Percentiles rank a stretch among this genome's conserved stretches.
Conservation (phyloP, 257 asterid genomes). For the Cordia subcordata region DNA sequence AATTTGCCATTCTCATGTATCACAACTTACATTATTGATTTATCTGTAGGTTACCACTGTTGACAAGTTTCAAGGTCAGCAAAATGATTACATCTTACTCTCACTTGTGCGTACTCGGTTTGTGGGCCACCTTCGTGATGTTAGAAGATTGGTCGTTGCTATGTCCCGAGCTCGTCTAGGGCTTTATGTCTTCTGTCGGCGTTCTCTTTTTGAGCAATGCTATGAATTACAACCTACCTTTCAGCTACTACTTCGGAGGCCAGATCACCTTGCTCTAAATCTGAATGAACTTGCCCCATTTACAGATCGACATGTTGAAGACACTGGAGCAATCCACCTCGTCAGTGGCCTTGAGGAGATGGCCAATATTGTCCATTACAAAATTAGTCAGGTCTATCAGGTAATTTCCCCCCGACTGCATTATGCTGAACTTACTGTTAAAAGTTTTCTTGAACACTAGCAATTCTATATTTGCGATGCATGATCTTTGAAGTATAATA, state of each 20-base stretch:
- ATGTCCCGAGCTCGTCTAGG: constrained; percentile 99
- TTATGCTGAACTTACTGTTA: background rate
- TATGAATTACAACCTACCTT: constrained; percentile 94
- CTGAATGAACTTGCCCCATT: constrained; percentile 47
- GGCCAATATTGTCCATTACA: constrained; percentile 70
- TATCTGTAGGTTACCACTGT: constrained; percentile 76
- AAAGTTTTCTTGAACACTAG: background rate
- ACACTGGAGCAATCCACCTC: constrained; percentile 51
- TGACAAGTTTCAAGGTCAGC: constrained; percentile 99
- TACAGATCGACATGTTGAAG: constrained; percentile 80
- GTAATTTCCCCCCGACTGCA: constrained; percentile 32
- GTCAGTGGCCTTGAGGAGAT: constrained; percentile 74
- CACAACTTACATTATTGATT: no score
- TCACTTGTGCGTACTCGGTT: constrained; percentile 97
- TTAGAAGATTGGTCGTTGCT: constrained; percentile 95
- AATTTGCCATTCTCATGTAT: no score
- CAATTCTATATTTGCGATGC: background rate
- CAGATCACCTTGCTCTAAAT: constrained; percentile 75
- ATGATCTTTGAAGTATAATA: background rate
- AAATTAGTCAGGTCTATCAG: constrained; percentile 70
- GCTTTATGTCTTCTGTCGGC: constrained; percentile 83
- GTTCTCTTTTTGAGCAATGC: constrained; percentile 94
- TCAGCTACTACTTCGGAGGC: constrained; percentile 76
- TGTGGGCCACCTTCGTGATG: constrained; percentile 99
- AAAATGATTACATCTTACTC: constrained; percentile 76